Evolutionary conservation across 306 rosid genomes (phyloP).

Genomic region (Trichosanthes cucumerina): DNA sequence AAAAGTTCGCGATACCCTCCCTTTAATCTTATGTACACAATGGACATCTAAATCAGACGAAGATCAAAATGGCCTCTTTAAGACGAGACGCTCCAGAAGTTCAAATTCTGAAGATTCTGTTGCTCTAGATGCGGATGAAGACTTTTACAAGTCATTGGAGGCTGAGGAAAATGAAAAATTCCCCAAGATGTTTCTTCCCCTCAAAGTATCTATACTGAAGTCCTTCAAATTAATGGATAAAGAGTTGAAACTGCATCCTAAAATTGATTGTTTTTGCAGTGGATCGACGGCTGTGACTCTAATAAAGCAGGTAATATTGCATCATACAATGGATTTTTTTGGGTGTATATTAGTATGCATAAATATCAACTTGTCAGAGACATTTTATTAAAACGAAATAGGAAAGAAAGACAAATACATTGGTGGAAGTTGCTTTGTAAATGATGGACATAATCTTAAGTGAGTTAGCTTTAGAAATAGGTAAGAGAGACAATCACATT

Average conservation of each 20-base stretch:
- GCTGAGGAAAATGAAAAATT: conserved; percentile 17
- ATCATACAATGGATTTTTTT: not conserved
- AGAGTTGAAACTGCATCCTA: conserved; percentile 32
- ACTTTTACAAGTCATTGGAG: conserved; percentile 22
- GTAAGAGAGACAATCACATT: not conserved
- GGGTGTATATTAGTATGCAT: not conserved
- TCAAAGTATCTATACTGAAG: conserved; percentile 27
- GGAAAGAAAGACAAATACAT: not conserved
- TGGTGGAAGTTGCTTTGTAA: not conserved
- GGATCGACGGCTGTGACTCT: conserved; percentile 39
- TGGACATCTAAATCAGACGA: conserved; percentile 27
- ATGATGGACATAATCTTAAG: not conserved
- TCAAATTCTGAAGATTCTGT: conserved; percentile 18
- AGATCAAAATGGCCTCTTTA: conserved; percentile 14
- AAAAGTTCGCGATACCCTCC: conserved; percentile 44
- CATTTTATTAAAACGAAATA: not conserved
- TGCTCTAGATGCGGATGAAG: conserved; percentile 27
- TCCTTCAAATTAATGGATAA: conserved; percentile 45
- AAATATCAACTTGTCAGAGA: not conserved
- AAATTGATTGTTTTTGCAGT: conserved; percentile 48
- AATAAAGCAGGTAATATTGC: conserved; percentile 32
- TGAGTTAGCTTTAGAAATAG: not conserved
- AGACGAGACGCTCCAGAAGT: conserved; percentile 7
- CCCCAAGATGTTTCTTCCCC: conserved; percentile 32
- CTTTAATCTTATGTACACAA: conserved; percentile 25